Conservation (phyloP, 1,139 yeast species). For the Geotrichum fermentans region DNA sequence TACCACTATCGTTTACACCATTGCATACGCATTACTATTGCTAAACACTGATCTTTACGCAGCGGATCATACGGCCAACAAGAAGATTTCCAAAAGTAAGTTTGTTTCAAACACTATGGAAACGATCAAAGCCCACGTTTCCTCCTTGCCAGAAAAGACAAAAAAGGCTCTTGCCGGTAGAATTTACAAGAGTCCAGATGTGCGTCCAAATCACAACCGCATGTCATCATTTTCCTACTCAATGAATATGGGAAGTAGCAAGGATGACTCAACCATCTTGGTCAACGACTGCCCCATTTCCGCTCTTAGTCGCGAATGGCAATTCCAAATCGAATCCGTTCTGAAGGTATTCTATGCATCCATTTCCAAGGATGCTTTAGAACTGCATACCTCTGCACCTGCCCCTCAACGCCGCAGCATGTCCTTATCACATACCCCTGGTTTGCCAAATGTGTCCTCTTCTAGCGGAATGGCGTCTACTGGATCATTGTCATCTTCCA, state of each 20-base stretch:
- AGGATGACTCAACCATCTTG: conserved; percentile 25
- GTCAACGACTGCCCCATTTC: conserved; percentile 25
- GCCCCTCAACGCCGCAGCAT: neutral
- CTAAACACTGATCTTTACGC: conserved; percentile 48
- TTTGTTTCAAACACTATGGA: conserved; percentile 31
- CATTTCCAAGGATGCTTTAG: conserved; percentile 31
- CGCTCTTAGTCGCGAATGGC: conserved; percentile 31
- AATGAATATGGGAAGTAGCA: conserved; percentile 3
- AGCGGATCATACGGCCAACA: conserved; percentile 33
- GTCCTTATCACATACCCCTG: conserved; percentile 2
- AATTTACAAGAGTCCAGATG: neutral
- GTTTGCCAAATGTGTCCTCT: neutral
- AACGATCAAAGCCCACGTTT: conserved; percentile 24
- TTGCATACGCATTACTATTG: conserved; percentile 65
- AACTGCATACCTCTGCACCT: conserved; percentile 23
- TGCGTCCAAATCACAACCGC: conserved; percentile 11
- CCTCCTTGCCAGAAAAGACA: neutral
- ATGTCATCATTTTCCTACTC: conserved; percentile 20
- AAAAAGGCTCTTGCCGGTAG: neutral
- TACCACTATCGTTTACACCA: conserved; percentile 63
- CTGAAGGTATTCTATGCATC: conserved; percentile 30
- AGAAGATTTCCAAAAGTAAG: conserved; percentile 38
- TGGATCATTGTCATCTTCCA: conserved; percentile 8
- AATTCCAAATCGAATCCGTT: conserved; percentile 29
- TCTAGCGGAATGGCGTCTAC: conserved; percentile 12